Percentiles rank a stretch among this genome's conserved stretches.
Conservation (phyloP, 2,329 filamentous ascomycete species). For the Colletotrichum navitas region DNA sequence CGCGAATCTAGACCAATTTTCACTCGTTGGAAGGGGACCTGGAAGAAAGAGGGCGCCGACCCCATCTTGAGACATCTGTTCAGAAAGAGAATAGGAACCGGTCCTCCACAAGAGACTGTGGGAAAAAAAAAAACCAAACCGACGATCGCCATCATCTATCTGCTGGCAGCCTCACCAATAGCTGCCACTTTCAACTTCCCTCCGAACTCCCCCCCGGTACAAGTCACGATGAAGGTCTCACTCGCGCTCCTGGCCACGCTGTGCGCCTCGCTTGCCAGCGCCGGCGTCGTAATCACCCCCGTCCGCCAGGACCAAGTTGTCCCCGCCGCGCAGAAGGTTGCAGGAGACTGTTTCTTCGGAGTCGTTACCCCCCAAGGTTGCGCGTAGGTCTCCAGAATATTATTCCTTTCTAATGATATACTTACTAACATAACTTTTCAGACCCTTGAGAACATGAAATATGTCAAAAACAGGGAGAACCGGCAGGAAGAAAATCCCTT, state of each 20-base stretch:
- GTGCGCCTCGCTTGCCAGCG: conserved; percentile 61
- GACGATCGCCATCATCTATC: neutral
- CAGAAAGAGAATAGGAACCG: conserved; percentile 28
- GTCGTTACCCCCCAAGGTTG: conserved; percentile 69
- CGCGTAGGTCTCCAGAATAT: conserved; percentile 58
- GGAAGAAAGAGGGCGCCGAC: neutral
- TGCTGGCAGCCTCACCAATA: conserved; percentile 24
- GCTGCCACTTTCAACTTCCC: conserved; percentile 3
- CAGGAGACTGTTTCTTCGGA: conserved; percentile 68
- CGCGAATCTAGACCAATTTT: conserved; percentile 1
- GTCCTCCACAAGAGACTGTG: neutral
- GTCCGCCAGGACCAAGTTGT: conserved; percentile 65
- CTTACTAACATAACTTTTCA: neutral
- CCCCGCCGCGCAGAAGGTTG: conserved; percentile 42
- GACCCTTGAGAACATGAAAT: conserved; percentile 28
- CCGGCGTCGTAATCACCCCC: conserved; percentile 68
- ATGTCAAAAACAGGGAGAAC: too few species aligned
- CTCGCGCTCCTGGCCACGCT: conserved; percentile 57
- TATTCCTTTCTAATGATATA: too few species aligned
- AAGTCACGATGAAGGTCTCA: conserved; percentile 56
- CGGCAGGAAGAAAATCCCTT: neutral
- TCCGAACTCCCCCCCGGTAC: neutral
- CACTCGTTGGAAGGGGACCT: conserved; percentile 4
- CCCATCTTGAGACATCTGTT: neutral
- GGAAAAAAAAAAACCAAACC: neutral